Base-by-base conservation (phyloP, 176 grass and related monocot species). In the Musa itinerans region DNA sequence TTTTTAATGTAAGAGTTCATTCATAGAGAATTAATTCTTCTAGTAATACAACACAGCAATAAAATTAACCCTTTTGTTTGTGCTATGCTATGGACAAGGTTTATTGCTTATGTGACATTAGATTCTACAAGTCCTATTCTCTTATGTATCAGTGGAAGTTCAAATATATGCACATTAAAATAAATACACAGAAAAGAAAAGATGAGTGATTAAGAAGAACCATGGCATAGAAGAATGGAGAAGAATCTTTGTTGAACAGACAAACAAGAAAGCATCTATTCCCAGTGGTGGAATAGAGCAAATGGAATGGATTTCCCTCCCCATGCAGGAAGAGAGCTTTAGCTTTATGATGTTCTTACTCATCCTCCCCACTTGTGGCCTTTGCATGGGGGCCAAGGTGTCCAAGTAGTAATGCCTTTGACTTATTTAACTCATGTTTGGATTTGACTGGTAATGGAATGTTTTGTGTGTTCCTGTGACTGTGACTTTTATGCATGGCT, bases 171-270 rank as follows among this genome's bases (percentile, higher is more conserved):
- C 34, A 43, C 34, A 43, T 4, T 6, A 6, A 43, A 43, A 43
- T 43, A 43, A 43, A 43, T 43, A 6, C 4, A 43, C 34, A 43
- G 34, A 43, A 43, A 5, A 43, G 34, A 8, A 7, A 68, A 68
- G 10, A 52, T 73, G 34, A 43, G 34, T 43, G 34, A 43, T 43
- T 6, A 43, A 43, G 34, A 78, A 78, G 62, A 14, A 29, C 0
- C 50, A 22, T 72, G 68, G 21, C 87, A 72, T 55, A 63, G 87
- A 90, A 92, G 85, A 78, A 75, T 91, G 89, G 83, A 83, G 84
- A 91, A 87, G 88, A 94, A 94, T 93, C 81, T 87, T 83, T 83
- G 86, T 65, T 99, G 89, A 93, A 99, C 89, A 91, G 88, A 82
- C 72, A 78, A 92, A 84, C 80, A 92, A 87, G 85, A 66, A 86